Percentiles rank a stretch among this genome's conserved stretches.
Evolutionary conservation across 805 yeast species (phyloP).

Genomic region (Suhomyces emberorum): DNA sequence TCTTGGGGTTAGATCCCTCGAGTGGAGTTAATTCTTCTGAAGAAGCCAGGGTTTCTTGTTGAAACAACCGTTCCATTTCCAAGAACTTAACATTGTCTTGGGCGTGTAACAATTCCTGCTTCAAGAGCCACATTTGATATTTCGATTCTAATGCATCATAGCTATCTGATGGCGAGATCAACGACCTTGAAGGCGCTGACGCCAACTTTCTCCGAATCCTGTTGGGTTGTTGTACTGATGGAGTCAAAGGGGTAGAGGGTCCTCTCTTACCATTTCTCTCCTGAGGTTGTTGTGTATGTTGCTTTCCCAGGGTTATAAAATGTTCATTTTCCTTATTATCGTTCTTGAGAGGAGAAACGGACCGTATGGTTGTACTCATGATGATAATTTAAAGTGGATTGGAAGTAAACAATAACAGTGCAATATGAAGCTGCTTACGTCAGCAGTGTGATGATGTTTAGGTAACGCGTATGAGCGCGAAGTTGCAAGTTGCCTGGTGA

Average conservation of each 20-base stretch:
- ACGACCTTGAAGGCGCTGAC: constrained; percentile 1
- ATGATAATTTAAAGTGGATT: too few species aligned
- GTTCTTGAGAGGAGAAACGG: background rate
- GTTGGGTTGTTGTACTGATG: constrained; percentile 20
- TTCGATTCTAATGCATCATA: constrained; percentile 20
- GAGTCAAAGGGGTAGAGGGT: constrained; percentile 34
- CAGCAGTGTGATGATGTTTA: too few species aligned
- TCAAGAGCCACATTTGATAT: constrained; percentile 32
- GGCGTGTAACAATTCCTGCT: constrained; percentile 18
- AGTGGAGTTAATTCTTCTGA: too few species aligned
- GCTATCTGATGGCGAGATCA: constrained; percentile 5
- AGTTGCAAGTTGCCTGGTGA: too few species aligned
- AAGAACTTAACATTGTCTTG: constrained; percentile 26
- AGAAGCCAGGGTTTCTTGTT: too few species aligned
- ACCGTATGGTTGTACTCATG: background rate
- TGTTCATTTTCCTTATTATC: background rate
- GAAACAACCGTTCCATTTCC: constrained; percentile 28
- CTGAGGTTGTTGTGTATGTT: background rate
- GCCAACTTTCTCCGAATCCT: constrained; percentile 14
- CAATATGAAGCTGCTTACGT: too few species aligned
- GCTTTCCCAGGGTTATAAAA: background rate
- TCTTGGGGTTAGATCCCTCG: too few species aligned
- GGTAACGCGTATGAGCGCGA: too few species aligned
- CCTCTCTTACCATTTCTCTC: constrained; percentile 5
- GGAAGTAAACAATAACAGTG: too few species aligned